Evolutionary conservation across 768 basidiomycete species (phyloP), one percentile per base, ranked within the genome.

Genomic region (Pisolithus tinctorius): DNA sequence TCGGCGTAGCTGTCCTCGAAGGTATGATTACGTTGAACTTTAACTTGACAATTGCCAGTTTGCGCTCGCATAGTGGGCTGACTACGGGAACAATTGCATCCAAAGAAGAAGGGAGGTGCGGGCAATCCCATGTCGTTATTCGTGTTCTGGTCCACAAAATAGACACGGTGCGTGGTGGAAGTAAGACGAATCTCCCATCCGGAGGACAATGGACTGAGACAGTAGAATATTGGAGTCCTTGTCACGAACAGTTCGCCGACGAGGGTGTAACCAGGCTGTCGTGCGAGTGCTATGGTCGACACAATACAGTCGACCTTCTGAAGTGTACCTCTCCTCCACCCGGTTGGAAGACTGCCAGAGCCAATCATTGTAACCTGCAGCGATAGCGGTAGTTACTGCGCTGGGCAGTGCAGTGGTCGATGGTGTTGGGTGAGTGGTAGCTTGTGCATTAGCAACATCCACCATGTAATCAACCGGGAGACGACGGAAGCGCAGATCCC

Each of bases 121-220:
- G 95, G 66, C 98, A 96, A 67, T 99, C 96, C 96, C 96, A 99
- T 1, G 96, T 99, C 29, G 96, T 99, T 30, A 96, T 99, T 97
- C 50, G 96, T 98, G 72, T 98, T 98, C 74, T 99, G 96, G 68
- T 99, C 96, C 48, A 99, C 96, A 65, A 99, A 99, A 75, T 99
- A 99, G 7, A 99, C 96, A 43, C 96, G 85, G 20, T 20, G 2
- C 1, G 96, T 95, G 1, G 96, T 98, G 3, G 90, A 86, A 6
- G 96, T 99, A 48, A 99, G 86, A 44, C 96, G 90, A 95, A 99
- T 99, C 70, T 98, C 96, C 96, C 96, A 99, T 50, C 96, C 96
- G 39, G 90, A 93, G 4, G 96, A 96, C 17, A 99, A 71, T 27
- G 96, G 93, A 86, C 68, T 97, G 93, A 8, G 93, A 91, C 66